phyloP scores from a whole-genome alignment of 306 rosid species.

The Phaseolus lunatus region DNA sequence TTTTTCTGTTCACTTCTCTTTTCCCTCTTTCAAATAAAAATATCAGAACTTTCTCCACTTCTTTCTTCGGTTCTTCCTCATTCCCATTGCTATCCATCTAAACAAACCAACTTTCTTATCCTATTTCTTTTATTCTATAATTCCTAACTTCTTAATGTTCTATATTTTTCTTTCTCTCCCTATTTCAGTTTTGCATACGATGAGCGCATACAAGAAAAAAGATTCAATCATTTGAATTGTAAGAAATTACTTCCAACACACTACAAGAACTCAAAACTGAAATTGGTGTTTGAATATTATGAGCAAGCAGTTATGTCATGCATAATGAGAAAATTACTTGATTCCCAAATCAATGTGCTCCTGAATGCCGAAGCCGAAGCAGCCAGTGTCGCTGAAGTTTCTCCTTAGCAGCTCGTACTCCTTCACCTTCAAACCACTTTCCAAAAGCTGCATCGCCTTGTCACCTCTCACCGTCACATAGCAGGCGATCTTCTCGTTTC shows the following conservation, averaged over 20 bases:
- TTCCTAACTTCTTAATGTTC: too few species aligned
- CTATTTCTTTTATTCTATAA: not conserved
- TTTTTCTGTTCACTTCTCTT: not conserved
- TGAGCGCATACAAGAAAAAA: too few species aligned
- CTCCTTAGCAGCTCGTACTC: conserved; percentile 77
- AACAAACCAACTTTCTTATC: not conserved
- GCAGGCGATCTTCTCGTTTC: conserved; percentile 89
- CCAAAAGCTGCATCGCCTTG: conserved; percentile 89
- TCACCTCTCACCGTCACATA: conserved; percentile 87
- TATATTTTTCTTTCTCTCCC: too few species aligned
- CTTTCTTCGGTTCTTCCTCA: not conserved
- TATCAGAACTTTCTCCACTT: not conserved
- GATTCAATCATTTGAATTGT: too few species aligned
- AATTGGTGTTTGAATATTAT: not conserved
- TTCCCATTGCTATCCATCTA: not conserved
- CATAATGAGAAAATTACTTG: conserved; percentile 50
- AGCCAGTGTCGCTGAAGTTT: conserved; percentile 86
- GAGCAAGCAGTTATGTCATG: not conserved
- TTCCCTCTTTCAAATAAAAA: not conserved
- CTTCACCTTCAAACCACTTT: conserved; percentile 88
- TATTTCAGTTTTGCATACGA: too few species aligned
- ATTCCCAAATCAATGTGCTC: conserved; percentile 89
- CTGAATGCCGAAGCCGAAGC: conserved; percentile 93
- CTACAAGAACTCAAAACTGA: not conserved
- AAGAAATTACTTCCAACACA: not conserved